Evolutionary conservation across 2,329 filamentous ascomycete genomes (phyloP), one percentile per base, ranked within the genome.

Genomic region (Pestalotiopsis fici): DNA sequence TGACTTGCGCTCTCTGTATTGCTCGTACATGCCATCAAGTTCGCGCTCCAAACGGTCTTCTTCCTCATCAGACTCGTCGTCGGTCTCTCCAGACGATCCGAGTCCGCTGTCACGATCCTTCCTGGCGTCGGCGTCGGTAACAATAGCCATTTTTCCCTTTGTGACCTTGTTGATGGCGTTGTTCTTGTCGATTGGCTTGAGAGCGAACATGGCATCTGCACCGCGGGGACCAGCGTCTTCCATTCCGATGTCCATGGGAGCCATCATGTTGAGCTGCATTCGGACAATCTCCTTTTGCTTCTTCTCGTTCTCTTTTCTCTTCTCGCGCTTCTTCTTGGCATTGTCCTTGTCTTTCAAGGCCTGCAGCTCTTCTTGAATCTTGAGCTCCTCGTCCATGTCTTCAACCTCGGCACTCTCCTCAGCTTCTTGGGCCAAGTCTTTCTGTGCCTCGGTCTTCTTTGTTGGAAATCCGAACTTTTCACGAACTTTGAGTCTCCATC

Each of bases 261-360:
- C 93, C 2, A 91, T 91, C 96, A 99, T 99, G 82, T 98, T 91
- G 83, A 99, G 90, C 80, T 99, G 96, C 91, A 99, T 92, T 39
- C 96, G 90, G n/a, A 97, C 86, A 68, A 98, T 94, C 71, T 98
- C 96, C 73, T 93, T 96, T 73, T 96, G 93, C 80, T 97, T 98
- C 79, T 90, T 90, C 79, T 99, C 96, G 71, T 99, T 99, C 68
- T 97, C 94, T 74, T 87, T 93, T 71, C 95, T 88, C 72, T 91
- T 89, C 74, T 97, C 93, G 73, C 94, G 91, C 82, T 94, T 97
- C 80, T 90, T 95, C 73, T 90, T 90, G 25, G 91, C 79, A 56
- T 82, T 88, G 70, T 96, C 93, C 74, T 90, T 91, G 28, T 98
- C 94, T 72, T 92, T 93, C 75, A 98, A 84, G 3, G 87, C 86